Evolutionary conservation across 2,329 filamentous ascomycete genomes (phyloP).

Genomic region (Dactylellina cionopaga): DNA sequence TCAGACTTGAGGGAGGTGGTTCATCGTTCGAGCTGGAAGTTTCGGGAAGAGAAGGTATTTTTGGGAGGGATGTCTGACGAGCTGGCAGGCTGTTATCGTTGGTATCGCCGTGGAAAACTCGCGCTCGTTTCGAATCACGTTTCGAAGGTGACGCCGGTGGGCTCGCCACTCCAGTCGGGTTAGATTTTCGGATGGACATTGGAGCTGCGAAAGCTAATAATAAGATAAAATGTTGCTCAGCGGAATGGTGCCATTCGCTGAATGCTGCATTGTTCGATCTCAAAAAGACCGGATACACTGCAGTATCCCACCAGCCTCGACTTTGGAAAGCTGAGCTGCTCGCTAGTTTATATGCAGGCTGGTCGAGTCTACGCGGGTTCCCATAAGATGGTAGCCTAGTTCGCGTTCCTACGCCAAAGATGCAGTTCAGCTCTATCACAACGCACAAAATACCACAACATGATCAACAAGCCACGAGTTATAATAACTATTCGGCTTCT

Average conservation of each 20-base stretch:
- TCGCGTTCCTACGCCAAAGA: no score
- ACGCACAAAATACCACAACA: no score
- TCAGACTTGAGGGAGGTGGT: constrained; percentile 22
- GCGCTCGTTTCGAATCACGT: constrained; percentile 37
- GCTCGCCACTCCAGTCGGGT: constrained; percentile 36
- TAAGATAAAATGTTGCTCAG: neutral
- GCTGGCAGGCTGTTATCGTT: neutral
- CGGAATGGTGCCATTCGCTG: neutral
- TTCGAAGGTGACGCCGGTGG: constrained; percentile 45
- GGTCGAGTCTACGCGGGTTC: no score
- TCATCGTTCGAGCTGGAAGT: constrained; percentile 37
- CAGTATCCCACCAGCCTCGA: no score
- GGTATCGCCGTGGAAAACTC: constrained; percentile 20
- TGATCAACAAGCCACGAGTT: no score
- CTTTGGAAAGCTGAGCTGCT: no score
- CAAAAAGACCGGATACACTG: no score
- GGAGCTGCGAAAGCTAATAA: neutral
- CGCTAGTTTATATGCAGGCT: no score
- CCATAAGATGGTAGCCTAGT: no score
- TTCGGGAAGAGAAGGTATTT: neutral
- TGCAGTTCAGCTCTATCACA: no score
- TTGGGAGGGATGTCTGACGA: neutral
- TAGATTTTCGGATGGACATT: constrained; percentile 46
- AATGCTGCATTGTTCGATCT: no score
- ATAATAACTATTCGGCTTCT: no score